Percentiles rank a stretch among this genome's conserved stretches.
phyloP scores from a whole-genome alignment of 1,139 yeast species.

The Taphrina populina region DNA sequence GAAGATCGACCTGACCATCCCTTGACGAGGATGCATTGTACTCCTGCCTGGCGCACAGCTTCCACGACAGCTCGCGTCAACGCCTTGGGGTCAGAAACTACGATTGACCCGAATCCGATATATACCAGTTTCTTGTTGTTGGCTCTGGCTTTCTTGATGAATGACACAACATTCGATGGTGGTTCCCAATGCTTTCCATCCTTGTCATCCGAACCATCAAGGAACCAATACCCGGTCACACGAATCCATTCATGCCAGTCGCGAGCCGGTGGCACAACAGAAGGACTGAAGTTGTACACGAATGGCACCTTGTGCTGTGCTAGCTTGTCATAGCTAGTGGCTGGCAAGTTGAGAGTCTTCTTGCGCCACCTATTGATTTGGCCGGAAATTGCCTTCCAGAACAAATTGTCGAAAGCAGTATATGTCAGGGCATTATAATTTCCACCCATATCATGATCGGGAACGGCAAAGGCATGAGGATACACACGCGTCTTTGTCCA shows the following conservation, averaged over 20 bases:
- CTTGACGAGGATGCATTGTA: conserved; percentile 79
- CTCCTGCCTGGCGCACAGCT: conserved; percentile 76
- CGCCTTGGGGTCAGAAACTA: conserved; percentile 75
- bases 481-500: conserved; percentile 95
- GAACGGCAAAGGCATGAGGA: conserved; percentile 94
- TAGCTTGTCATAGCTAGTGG: conserved; percentile 67
- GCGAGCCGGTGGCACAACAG: conserved; percentile 84
- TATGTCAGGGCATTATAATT: conserved; percentile 89
- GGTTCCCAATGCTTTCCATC: conserved; percentile 57
- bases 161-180: conserved; percentile 58
- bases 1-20: conserved; percentile 89
- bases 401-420: conserved; percentile 84
- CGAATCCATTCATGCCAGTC: conserved; percentile 93
- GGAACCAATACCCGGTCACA: conserved; percentile 94
- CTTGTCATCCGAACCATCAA: conserved; percentile 56
- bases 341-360: conserved; percentile 60
- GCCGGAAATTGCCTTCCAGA: conserved; percentile 90
- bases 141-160: conserved; percentile 61
- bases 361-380: conserved; percentile 88
- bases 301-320: conserved; percentile 83
- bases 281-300: conserved; percentile 81
- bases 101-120: conserved; percentile 94
- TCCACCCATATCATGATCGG: conserved; percentile 90
- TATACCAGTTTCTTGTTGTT: conserved; percentile 73
- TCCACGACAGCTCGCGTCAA: conserved; percentile 75